Evolutionary conservation across 768 basidiomycete genomes (phyloP), one percentile per base, ranked within the genome.

Genomic region (Mycena haematopus): DNA sequence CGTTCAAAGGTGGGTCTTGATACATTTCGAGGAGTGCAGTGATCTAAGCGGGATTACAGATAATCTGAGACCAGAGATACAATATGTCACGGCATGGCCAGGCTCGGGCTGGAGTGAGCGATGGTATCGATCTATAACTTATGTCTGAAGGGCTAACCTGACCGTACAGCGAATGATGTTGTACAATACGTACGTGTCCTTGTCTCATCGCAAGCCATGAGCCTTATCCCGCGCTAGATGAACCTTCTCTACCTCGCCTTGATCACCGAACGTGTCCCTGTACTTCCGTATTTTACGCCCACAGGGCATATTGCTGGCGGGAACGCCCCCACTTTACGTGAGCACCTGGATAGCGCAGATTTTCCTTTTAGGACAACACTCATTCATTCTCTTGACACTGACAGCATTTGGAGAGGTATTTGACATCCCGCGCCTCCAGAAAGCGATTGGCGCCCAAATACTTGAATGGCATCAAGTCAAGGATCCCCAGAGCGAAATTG

Each of bases 11-110:
- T 76, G 17, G 0, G 40, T 42, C 40, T 31, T 71, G 57, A 2
- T 33, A 2, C 24, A 25, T 22, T 10, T 51, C 25, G 22, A 1
- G 22, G 17, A 44, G 17, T 17, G 15, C 11, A 22, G 17, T 27
- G 19, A 15, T n/a, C 22, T 65, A 17, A 58, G 11, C 52, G 10
- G 19, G 15, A 27, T 25, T 35, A 27, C 33, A 79, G 82, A 82
- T 60, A 83, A 83, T 53, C 72, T 83, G 19, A 76, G 77, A 19
- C 70, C 75, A 22, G 80, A 81, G 44, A 77, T 75, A 5, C 70
- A 78, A 55, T 83, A 83, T 59, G 75, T 83, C 50, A 82, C 82
- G 0, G 78, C 79, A 10, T 83, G 79, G 79, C 74, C 78, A 5
- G 77, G 78, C 25, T 80, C 80, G 1, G 82, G 82, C 22, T 83